phyloP scores from a whole-genome alignment of 2,329 filamentous ascomycete species.

The Alternaria sp. region DNA sequence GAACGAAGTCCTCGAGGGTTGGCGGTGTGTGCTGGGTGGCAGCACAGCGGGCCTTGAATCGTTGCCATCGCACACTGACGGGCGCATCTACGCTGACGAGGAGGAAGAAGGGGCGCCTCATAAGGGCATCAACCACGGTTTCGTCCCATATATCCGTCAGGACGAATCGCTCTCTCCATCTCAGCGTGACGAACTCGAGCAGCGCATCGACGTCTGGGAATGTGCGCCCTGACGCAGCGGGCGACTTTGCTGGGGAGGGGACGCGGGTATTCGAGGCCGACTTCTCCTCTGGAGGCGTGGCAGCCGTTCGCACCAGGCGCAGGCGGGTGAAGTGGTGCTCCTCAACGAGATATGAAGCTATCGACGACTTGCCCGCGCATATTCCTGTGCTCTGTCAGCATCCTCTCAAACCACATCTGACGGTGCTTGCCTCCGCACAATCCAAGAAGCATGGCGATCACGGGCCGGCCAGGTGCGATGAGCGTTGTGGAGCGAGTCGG shows the following conservation, averaged over 20 bases:
- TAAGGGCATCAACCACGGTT: slow-evolving; percentile 74
- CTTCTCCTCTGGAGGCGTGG: slow-evolving; percentile 53
- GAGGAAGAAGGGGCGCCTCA: slow-evolving; percentile 88
- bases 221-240: slow-evolving; percentile 45
- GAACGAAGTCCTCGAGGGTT: slow-evolving; percentile 66
- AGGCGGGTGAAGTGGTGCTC: slow-evolving; percentile 83
- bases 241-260: slow-evolving; percentile 22
- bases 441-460: slow-evolving; percentile 72
- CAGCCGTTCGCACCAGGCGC: slow-evolving; percentile 59
- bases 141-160: slow-evolving; percentile 83
- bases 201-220: slow-evolving; percentile 68
- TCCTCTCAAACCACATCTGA: background rate
- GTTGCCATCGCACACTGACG: slow-evolving; percentile 80
- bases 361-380: slow-evolving; percentile 89
- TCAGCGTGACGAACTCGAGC: slow-evolving; percentile 83
- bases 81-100: slow-evolving; percentile 92
- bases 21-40: slow-evolving; percentile 59
- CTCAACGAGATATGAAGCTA: slow-evolving; percentile 85
- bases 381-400: slow-evolving; percentile 67
- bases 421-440: slow-evolving; percentile 62
- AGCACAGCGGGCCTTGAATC: slow-evolving; percentile 70
- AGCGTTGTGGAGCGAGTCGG: background rate
- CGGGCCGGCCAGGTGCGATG: background rate
- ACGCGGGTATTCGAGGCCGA: slow-evolving; percentile 52
- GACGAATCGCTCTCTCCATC: slow-evolving; percentile 86